Base-by-base conservation (phyloP, 805 yeast species). In the Saccharomycopsis sp. region DNA sequence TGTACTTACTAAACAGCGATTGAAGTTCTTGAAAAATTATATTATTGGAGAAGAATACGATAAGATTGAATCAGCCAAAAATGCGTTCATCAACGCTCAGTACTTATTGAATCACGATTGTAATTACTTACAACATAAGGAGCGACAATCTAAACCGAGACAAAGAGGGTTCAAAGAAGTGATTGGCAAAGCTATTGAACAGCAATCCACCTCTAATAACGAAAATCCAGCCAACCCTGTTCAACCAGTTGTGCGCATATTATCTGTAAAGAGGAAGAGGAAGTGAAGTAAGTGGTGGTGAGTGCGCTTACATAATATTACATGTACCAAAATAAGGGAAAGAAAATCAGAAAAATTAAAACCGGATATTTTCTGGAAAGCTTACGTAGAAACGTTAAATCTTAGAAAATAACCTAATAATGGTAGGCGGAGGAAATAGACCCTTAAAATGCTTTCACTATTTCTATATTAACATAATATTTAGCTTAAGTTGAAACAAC, bases 1-100 rank as follows among this genome's bases (percentile, higher is more conserved):
- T 1, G 34, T 59, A 1, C 21, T 56, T 2, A 56, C 67, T 1
- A 56, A 54, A 29, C 61, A 54, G 38, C 51, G 54, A 16, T 65
- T 66, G 53, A 67, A 67, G 35, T 62, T 58, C 26, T 42, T 72
- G 8, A 66, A 70, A 41, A 61, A 64, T 23, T 62, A 65, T 33
- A 61, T 77, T 17, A 72, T 72, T 13, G 73, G 76, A 0, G 77
- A 72, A 45, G 74, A 71, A 44, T 77, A 67, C 51, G 58, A 61
- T 27, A 56, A 55, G 1, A 61, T 52, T 3, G 67, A 63, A 26
- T 70, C 70, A 4, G 64, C 71, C 0, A 4, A 40, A 1, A 71
- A 68, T 28, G 62, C 72, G 1, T 63, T 55, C 44, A 41, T 40
- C 13, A 67, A 66, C 43, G 46, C 65, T 4, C 65, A 67, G 43